Base-by-base conservation (phyloP, 2,329 filamentous ascomycete genomes). In the Acephala macrosclerotiorum region DNA sequence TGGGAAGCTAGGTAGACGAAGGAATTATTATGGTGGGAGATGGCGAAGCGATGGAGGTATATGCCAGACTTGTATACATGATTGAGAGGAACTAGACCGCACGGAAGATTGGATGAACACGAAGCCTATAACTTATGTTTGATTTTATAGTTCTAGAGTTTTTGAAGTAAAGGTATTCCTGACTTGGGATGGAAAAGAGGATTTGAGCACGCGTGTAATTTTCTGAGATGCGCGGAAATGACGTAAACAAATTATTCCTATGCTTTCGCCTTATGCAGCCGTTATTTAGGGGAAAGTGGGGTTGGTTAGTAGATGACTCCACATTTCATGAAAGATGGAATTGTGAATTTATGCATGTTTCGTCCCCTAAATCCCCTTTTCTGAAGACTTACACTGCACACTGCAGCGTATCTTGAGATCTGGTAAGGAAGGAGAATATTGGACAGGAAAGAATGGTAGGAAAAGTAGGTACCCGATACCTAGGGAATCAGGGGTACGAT, bases 101-200 rank as follows among this genome's bases (percentile, higher is more conserved):
- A 47, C 18, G 42, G 42, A 18, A 53, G 49, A 53, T 53, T 20
- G 49, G 49, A 53, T 53, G 49, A 53, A 53, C 49, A 33, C 20
- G 45, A 25, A 49, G 18, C 45, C 36, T 40, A n/a, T 45, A 18
- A 45, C 42, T n/a, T 45, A 45, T 45, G 25, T 18, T n/a, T 47
- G 3, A n/a, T 47, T 7, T 22, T 47, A n/a, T n/a, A n/a, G n/a
- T n/a, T n/a, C n/a, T n/a, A n/a, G n/a, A n/a, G n/a, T n/a, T n/a
- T n/a, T n/a, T n/a, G n/a, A n/a, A n/a, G n/a, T n/a, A n/a, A n/a
- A n/a, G n/a, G n/a, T n/a, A n/a, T n/a, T n/a, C n/a, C n/a, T n/a
- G n/a, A n/a, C n/a, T 8, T 20, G 20, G 3, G 20, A 53, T 53
- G 9, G n/a, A 53, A 29, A 33, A 11, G 25, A 11, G 49, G 14